phyloP scores from a whole-genome alignment of 2,329 filamentous ascomycete species.

The Diplodia scrobiculata region DNA sequence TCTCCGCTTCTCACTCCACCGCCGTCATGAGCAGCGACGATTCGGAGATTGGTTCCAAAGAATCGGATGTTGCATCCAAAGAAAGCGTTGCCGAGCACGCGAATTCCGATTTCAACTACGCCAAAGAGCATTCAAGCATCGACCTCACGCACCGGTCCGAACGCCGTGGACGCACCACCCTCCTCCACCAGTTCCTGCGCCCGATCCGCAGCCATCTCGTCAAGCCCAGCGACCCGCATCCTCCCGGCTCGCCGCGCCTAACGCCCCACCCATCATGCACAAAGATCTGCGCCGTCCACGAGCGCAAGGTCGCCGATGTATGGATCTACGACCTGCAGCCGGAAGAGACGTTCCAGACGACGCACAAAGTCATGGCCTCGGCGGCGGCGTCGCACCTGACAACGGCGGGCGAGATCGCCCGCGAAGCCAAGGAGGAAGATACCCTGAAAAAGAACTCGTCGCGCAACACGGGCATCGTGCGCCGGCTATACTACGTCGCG shows the following conservation, averaged over 20 bases:
- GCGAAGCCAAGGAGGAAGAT: slow-evolving; percentile 3
- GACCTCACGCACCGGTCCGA: slow-evolving; percentile 40
- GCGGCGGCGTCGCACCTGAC: slow-evolving; percentile 5
- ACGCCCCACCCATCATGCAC: slow-evolving; percentile 42
- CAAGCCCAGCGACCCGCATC: slow-evolving; percentile 37
- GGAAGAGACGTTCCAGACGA: slow-evolving; percentile 16
- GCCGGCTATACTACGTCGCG: slow-evolving; percentile 57
- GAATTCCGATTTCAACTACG: not conserved
- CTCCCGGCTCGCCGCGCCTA: slow-evolving; percentile 48
- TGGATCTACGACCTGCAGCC: slow-evolving; percentile 51
- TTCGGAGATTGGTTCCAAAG: not conserved
- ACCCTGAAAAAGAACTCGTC: slow-evolving; percentile 24
- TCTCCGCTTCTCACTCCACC: not conserved
- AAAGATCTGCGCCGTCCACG: slow-evolving; percentile 42
- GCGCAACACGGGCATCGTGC: slow-evolving; percentile 28
- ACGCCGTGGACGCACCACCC: slow-evolving; percentile 45
- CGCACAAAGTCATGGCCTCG: slow-evolving; percentile 28
- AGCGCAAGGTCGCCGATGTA: slow-evolving; percentile 49
- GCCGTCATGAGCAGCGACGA: slow-evolving; percentile 5
- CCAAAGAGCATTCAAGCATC: slow-evolving; percentile 24
- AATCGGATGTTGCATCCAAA: not conserved
- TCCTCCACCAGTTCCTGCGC: slow-evolving; percentile 45
- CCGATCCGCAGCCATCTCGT: slow-evolving; percentile 45
- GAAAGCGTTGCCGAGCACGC: not conserved
- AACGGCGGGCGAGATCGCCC: slow-evolving; percentile 14